phyloP scores from a whole-genome alignment of 2,329 filamentous ascomycete species.

The Fusarium sp. region DNA sequence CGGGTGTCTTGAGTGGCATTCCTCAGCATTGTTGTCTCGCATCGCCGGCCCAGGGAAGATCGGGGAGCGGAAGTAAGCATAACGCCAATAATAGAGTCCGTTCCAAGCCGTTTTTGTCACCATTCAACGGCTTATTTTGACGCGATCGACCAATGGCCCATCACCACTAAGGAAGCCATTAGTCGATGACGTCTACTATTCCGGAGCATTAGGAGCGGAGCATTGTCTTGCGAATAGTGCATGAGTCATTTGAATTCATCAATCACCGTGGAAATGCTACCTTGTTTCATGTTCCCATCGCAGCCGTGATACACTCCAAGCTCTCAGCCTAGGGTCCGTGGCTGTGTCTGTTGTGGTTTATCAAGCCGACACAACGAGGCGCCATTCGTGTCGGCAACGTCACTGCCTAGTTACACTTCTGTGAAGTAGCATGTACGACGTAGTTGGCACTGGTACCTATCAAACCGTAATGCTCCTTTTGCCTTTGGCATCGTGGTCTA shows the following conservation, averaged over 20 bases:
- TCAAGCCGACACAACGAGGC: neutral
- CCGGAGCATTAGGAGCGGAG: too few relatives aligned
- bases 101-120: neutral
- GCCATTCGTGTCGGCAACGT: neutral
- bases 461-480: neutral
- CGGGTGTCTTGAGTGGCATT: neutral
- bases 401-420: neutral
- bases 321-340: neutral
- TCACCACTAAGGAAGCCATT: neutral
- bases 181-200: slow-evolving; percentile 1
- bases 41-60: neutral
- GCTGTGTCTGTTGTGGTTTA: neutral
- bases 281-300: neutral
- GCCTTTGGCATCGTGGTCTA: neutral
- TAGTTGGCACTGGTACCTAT: neutral
- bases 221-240: neutral
- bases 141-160: neutral
- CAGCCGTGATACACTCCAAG: neutral
- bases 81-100: neutral
- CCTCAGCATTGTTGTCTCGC: neutral
- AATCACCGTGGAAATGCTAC: neutral
- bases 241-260: neutral
- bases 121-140: neutral
- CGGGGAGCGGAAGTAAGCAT: neutral
- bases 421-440: neutral